phyloP scores from a whole-genome alignment of 305 asterid genomes.

The Withania somnifera region DNA sequence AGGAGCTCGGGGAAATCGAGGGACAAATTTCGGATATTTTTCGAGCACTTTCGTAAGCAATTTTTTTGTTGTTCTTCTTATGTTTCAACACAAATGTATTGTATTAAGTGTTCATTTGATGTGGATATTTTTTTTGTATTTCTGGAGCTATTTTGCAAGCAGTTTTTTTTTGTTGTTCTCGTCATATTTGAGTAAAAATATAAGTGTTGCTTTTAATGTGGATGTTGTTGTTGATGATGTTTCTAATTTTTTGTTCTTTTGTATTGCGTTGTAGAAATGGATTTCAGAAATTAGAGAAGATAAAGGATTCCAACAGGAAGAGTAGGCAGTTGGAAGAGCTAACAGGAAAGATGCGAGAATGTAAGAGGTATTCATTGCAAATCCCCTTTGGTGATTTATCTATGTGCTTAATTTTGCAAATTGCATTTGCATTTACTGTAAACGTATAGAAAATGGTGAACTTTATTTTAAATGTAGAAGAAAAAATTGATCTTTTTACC shows the following conservation, averaged over 20 bases:
- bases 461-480: not conserved
- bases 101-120: not conserved
- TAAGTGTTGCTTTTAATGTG: not conserved
- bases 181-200: not conserved
- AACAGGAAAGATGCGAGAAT: constrained; percentile 90
- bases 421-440: not conserved
- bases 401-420: not conserved
- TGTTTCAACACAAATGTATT: not conserved
- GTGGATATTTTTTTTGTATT: not conserved
- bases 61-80: not conserved
- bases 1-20: constrained; percentile 87
- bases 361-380: constrained; percentile 61
- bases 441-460: not conserved
- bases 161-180: not conserved
- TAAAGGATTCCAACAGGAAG: constrained; percentile 78
- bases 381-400: not conserved
- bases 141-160: constrained; percentile 82
- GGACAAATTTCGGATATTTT: constrained; percentile 79
- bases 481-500: not conserved
- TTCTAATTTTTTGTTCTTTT: not conserved
- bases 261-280: constrained; percentile 57
- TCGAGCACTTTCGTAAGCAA: constrained; percentile 78
- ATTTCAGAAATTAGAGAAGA: constrained; percentile 89
- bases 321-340: constrained; percentile 97
- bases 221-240: constrained; percentile 1